Conservation (phyloP, 257 asterid genomes). For the Scutellaria baicalensis region DNA sequence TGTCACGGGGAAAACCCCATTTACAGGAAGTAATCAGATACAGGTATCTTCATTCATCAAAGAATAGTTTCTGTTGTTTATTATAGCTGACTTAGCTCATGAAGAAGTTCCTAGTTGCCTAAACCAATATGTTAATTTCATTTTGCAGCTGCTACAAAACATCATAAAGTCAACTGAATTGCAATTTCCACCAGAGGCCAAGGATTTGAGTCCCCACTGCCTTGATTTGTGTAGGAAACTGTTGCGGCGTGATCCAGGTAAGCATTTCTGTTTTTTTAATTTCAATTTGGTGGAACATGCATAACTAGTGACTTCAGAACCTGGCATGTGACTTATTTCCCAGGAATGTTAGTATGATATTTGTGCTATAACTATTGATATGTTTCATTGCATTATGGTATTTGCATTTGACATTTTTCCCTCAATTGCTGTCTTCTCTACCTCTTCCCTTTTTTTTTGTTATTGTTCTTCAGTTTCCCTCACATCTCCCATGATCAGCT, state of each 20-base stretch:
- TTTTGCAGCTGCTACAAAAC: slow-evolving; percentile 75
- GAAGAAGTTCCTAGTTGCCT: slow-evolving; percentile 7
- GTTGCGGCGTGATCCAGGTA: slow-evolving; percentile 92
- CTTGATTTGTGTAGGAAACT: slow-evolving; percentile 77
- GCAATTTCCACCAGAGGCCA: slow-evolving; percentile 73
- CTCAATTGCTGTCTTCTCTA: background rate
- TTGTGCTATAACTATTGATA: background rate
- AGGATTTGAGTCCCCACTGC: slow-evolving; percentile 57
- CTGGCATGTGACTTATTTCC: background rate
- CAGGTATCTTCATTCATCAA: slow-evolving; percentile 44
- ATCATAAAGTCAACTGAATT: slow-evolving; percentile 64
- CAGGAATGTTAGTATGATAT: background rate
- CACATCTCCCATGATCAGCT: background rate
- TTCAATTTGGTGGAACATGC: slow-evolving; percentile 1
- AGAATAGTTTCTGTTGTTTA: background rate
- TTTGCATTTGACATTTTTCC: slow-evolving; percentile 9
- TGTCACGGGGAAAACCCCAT: slow-evolving; percentile 90
- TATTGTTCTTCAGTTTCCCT: too few relatives aligned
- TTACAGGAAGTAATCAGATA: slow-evolving; percentile 64
- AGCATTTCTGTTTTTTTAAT: slow-evolving; percentile 2
- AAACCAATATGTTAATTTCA: slow-evolving; percentile 15
- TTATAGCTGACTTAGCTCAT: background rate
- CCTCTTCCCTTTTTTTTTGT: background rate
- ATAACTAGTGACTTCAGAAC: background rate
- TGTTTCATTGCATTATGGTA: background rate